A percentile compares a stretch with the other conserved stretches of the same genome.
Evolutionary conservation across 805 yeast species (phyloP).

Genomic region (Candida nitratophila): DNA sequence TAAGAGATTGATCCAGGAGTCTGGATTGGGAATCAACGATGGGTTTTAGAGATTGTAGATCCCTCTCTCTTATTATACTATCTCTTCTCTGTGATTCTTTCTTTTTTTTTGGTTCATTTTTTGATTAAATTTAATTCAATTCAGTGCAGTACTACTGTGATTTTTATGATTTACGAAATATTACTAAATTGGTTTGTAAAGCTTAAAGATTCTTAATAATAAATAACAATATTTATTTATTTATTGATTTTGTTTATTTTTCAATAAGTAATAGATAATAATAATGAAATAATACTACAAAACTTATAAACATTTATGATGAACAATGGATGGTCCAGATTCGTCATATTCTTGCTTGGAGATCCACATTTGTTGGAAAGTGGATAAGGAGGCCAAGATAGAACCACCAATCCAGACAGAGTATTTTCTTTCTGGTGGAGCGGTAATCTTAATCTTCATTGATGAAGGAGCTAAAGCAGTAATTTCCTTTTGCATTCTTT

Average conservation of each 20-base stretch:
- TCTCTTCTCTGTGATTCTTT: neutral
- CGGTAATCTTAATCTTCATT: slow-evolving; percentile 98
- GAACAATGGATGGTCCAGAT: slow-evolving; percentile 99
- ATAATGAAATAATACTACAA: neutral
- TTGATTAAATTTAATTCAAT: neutral
- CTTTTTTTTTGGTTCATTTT: neutral
- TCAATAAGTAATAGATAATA: neutral
- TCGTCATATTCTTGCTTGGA: slow-evolving; percentile 99
- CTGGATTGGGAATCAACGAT: slow-evolving; percentile 8
- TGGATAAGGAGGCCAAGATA: slow-evolving; percentile 94
- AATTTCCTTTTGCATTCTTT: slow-evolving; percentile 99
- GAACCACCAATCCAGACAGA: slow-evolving; percentile 99
- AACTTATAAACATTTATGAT: slow-evolving; percentile 83
- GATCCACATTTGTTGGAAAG: slow-evolving; percentile 99
- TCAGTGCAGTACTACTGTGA: neutral
- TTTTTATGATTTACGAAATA: no score
- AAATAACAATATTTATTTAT: no score
- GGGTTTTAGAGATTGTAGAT: slow-evolving; percentile 6
- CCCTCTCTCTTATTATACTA: neutral
- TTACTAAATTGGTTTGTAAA: no score
- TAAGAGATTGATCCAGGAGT: slow-evolving; percentile 19
- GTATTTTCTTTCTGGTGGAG: slow-evolving; percentile 99
- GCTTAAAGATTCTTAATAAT: no score
- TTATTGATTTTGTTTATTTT: neutral
- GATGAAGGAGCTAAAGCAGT: slow-evolving; percentile 99